Percentiles rank a stretch among this genome's conserved stretches.
phyloP scores from a whole-genome alignment of 495 filamentous ascomycete species.

The Eremomyces bilateralis region DNA sequence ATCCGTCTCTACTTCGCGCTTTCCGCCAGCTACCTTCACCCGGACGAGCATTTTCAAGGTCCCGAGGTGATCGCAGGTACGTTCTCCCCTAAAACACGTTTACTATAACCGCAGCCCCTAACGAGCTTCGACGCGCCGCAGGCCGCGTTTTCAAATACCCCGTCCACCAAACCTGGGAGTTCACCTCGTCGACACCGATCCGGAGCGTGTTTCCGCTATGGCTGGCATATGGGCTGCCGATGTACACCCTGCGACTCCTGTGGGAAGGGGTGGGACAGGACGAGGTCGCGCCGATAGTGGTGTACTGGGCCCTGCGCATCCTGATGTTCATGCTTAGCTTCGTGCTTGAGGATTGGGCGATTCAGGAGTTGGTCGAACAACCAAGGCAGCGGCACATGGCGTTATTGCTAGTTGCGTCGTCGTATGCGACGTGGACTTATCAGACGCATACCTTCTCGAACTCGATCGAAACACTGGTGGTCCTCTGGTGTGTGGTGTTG shows the following conservation, averaged over 20 bases:
- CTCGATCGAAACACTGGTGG: conserved; percentile 77
- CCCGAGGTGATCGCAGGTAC: conserved; percentile 91
- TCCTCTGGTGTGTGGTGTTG: conserved; percentile 78
- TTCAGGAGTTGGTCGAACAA: conserved; percentile 69
- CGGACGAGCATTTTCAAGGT: conserved; percentile 96
- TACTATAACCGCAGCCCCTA: too few relatives aligned
- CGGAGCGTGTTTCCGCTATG: conserved; percentile 93
- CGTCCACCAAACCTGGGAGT: conserved; percentile 80
- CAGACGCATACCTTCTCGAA: conserved; percentile 99
- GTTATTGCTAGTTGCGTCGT: conserved; percentile 68
- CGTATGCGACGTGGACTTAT: conserved; percentile 96
- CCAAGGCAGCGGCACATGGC: conserved; percentile 49
- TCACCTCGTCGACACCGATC: conserved; percentile 63
- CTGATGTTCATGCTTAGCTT: conserved; percentile 89
- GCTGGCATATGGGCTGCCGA: conserved; percentile 77
- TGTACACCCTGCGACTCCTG: conserved; percentile 76
- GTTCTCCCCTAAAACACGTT: conserved; percentile 13
- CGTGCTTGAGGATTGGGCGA: conserved; percentile 90
- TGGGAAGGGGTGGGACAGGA: conserved; percentile 38
- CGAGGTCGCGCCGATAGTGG: conserved; percentile 38
- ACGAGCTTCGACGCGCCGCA: conserved; percentile 16
- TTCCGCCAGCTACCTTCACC: conserved; percentile 88
- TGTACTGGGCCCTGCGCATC: conserved; percentile 71
- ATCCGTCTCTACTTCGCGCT: conserved; percentile 88
- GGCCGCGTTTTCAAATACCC: conserved; percentile 80